Evolutionary conservation across 352 stramenopile species (phyloP), one percentile per base, ranked within the genome.

Genomic region (Pythium grandisporangium): DNA sequence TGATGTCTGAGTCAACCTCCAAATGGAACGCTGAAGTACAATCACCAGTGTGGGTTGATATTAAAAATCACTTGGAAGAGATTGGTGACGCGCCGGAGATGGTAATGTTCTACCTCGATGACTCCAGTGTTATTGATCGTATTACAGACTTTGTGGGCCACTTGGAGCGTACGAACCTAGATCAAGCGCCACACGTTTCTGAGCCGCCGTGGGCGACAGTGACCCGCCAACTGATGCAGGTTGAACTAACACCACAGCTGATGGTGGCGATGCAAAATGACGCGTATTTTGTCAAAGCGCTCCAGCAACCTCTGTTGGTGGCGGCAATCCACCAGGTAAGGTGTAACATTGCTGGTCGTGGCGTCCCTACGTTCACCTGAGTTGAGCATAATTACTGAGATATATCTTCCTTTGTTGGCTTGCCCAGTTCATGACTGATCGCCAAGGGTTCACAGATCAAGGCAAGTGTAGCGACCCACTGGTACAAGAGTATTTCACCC

Each of bases 61-160:
- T 67, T 21, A 51, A 44, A 6, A 59, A 69, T 21, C 63, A 48
- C 8, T 55, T 86, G 22, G 55, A 79, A 14, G 73, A 84, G 41
- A 62, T 86, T 44, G 66, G 63, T 14, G 73, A 84, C n/a, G 70
- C 76, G 42, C 73, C 73, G 1, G 73, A 83, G 41, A 30, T 86
- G 52, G 38, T 86, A 24, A 45, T 86, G 25, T 86, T 86, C 30
- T 73, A 86, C 48, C 39, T 63, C 7, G 73, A 86, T 38, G 59
- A 82, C 30, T 42, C 48, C 13, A 55, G 26, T 19, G 82, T 84
- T 36, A 49, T 63, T n/a, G 35, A 20, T 4, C 30, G 20, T 2
- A 37, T 84, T 7, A 53, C 58, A 19, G 25, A 16, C 13, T 83
- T 84, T 55, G 45, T 86, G 26, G 26, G 37, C 16, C 13, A 23